Base-by-base conservation (phyloP, 2,329 filamentous ascomycete species). In the Colletotrichum ledebouriae region DNA sequence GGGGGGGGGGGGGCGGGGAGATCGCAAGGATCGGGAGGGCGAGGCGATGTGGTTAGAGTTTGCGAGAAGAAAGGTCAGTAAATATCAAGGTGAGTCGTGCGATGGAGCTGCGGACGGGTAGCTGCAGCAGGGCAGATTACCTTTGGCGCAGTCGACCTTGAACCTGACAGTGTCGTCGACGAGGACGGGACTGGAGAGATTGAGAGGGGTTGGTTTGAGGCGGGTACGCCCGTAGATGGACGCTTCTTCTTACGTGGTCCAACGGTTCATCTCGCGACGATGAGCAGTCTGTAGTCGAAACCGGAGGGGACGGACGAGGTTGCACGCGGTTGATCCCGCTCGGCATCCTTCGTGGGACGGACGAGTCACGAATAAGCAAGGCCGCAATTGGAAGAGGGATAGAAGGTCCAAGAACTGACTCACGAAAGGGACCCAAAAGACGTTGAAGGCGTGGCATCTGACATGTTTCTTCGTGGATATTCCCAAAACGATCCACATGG, bases 391-490 rank as follows among this genome's bases (percentile, higher is more conserved):
- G 41, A 17, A 41, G 42, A 17, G 9, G 39, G 25, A 20, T 7
- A 25, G 15, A n/a, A 46, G 33, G 25, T 37, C 34, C 29, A 57
- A 41, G 33, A 50, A 41, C 59, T 55, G 50, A 39, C 33, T 39
- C 22, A 12, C n/a, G 33, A 5, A 10, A 55, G 50, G 17, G 39
- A 55, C 50, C 20, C 17, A 49, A 58, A 59, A 37, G 52, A 49
- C 59, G 50, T 67, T 67, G 59, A 44, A 50, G 25, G 50, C 52
- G 59, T 67, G 63, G 63, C 59, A 44, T 52, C 37, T 41, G 59
- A 46, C 15, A 46, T 13, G 11, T 10, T 37, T 65, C 50, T 42
- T 20, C n/a, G 15, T 17, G 17, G 5, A 9, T 34, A n/a, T 20
- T 29, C 33, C 29, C n/a, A n/a, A 10, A 9, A 3, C 10, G 50